Conservation (phyloP, 2,329 filamentous ascomycete genomes). For the Talaromyces sp. region DNA sequence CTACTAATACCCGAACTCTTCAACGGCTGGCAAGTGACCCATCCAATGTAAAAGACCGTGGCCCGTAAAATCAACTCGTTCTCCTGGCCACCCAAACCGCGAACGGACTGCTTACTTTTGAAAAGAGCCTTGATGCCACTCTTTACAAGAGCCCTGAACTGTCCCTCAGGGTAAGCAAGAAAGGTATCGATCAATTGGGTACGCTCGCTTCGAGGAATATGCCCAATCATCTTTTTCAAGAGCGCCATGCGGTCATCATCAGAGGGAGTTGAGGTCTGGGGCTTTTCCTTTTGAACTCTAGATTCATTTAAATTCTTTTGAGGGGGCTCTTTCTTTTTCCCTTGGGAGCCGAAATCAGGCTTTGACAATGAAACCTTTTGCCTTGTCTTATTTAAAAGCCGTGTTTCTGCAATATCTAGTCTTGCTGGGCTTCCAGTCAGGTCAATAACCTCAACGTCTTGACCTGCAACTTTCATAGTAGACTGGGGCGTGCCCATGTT, state of each 20-base stretch:
- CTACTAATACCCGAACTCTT: conserved; percentile 2
- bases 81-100: neutral
- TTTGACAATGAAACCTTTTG: neutral
- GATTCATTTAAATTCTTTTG: neutral
- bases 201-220: neutral
- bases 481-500: conserved; percentile 4
- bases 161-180: neutral
- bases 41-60: conserved; percentile 8
- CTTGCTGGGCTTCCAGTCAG: conserved; percentile 25
- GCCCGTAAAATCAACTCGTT: neutral
- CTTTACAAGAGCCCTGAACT: conserved; percentile 2
- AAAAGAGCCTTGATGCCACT: neutral
- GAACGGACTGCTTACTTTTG: neutral
- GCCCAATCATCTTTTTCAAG: conserved; percentile 7
- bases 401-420: conserved; percentile 19
- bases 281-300: neutral
- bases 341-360: neutral
- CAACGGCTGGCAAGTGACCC: conserved; percentile 6
- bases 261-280: neutral
- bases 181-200: neutral
- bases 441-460: conserved; percentile 26
- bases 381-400: conserved; percentile 25
- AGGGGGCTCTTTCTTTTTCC: neutral
- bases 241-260: neutral
- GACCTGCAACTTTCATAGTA: neutral